Conservation (phyloP, 257 asterid species). For the Fraxinus excelsior region DNA sequence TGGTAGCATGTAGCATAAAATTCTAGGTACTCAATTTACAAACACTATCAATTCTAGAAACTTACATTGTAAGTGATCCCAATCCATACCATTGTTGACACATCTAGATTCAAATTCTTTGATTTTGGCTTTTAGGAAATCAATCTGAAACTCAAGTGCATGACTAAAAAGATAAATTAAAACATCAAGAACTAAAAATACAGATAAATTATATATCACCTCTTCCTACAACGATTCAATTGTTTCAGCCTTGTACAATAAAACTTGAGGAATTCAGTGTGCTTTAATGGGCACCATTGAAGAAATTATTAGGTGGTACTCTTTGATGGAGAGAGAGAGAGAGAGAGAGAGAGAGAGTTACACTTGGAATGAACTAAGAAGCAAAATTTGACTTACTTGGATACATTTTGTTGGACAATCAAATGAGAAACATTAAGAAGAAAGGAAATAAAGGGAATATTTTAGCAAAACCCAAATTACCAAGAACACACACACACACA, state of each 20-base stretch:
- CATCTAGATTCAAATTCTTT: constrained; percentile 49
- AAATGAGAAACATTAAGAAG: too few species aligned
- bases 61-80: constrained; percentile 8
- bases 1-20: constrained; percentile 35
- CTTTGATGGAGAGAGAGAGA: too few species aligned
- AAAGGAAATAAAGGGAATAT: too few species aligned
- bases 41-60: constrained; percentile 2
- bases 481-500: too few species aligned
- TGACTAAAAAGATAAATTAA: constrained; percentile 28
- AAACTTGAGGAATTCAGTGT: too few species aligned
- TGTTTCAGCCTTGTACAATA: constrained; percentile 37
- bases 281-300: too few species aligned
- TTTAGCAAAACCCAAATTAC: too few species aligned
- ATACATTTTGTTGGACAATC: too few species aligned
- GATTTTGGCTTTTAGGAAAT: constrained; percentile 56
- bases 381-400: too few species aligned
- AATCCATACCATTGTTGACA: constrained; percentile 48
- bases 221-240: constrained; percentile 61
- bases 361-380: too few species aligned
- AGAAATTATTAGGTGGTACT: too few species aligned
- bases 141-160: constrained; percentile 51
- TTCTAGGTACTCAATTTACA: constrained; percentile 14
- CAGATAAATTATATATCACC: constrained; percentile 41
- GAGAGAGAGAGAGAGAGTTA: too few species aligned
- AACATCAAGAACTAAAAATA: constrained; percentile 8